phyloP scores from a whole-genome alignment of 202 grass and related monocot species.

The Bolboschoenoplectus hybrid region DNA sequence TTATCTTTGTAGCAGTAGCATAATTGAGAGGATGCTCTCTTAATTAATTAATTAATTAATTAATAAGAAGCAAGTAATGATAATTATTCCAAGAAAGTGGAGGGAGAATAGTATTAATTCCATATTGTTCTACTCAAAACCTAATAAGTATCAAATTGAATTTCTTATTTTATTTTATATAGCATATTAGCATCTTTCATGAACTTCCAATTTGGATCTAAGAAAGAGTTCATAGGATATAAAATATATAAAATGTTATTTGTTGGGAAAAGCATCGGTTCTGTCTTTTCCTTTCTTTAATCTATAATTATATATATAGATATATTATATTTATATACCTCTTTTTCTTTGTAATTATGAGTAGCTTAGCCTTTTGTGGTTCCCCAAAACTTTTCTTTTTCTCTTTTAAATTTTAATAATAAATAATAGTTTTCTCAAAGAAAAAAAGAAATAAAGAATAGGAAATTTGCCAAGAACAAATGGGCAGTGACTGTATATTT shows the following conservation, averaged over 20 bases:
- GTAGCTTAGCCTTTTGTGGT: slow-evolving; percentile 27
- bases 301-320: slow-evolving; percentile 1
- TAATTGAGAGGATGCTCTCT: neutral
- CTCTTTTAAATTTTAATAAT: neutral
- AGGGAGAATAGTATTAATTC: neutral
- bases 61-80: neutral
- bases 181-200: slow-evolving; percentile 26
- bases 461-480: neutral
- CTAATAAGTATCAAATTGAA: neutral
- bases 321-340: too few species aligned
- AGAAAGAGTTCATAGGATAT: slow-evolving; percentile 9
- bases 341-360: slow-evolving; percentile 26
- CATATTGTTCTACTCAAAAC: slow-evolving; percentile 12
- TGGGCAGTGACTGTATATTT: neutral
- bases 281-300: slow-evolving; percentile 30
- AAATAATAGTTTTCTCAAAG: neutral
- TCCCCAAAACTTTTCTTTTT: slow-evolving; percentile 33
- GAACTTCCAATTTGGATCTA: slow-evolving; percentile 3
- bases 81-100: slow-evolving; percentile 24
- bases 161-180: neutral
- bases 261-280: slow-evolving; percentile 19
- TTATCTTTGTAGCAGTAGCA: neutral
- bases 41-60: neutral
- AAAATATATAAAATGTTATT: slow-evolving; percentile 6
- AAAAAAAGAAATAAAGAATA: neutral